Evolutionary conservation across 2,329 filamentous ascomycete species (phyloP).

Genomic region (Stagonosporopsis tanaceti): DNA sequence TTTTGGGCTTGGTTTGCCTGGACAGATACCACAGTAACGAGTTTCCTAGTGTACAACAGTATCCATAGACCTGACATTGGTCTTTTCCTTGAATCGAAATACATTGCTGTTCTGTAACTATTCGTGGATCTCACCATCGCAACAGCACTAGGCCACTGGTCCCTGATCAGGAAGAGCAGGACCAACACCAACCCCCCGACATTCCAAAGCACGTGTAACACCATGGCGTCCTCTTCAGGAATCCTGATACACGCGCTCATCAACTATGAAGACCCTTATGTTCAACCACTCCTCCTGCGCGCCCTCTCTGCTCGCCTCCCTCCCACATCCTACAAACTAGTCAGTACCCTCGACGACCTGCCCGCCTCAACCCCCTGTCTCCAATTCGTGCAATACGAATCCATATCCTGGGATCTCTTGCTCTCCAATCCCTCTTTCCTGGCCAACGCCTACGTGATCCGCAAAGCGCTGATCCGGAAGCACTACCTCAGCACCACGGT

Average conservation of each 20-base stretch:
- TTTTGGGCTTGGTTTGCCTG: constrained; percentile 19
- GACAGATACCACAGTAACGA: constrained; percentile 25
- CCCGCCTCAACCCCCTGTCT: constrained; percentile 64
- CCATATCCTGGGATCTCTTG: constrained; percentile 82
- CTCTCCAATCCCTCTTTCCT: constrained; percentile 69
- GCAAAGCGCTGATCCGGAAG: constrained; percentile 95
- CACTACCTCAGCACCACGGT: constrained; percentile 89
- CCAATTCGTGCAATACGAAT: constrained; percentile 87
- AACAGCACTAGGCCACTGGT: background rate
- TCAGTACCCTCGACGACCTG: constrained; percentile 60
- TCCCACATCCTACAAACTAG: constrained; percentile 61
- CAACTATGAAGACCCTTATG: constrained; percentile 86
- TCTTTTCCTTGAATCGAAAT: constrained; percentile 13
- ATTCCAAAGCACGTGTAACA: background rate
- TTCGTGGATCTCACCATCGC: background rate
- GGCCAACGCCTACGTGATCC: constrained; percentile 91
- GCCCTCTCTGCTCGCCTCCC: constrained; percentile 73
- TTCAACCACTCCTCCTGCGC: constrained; percentile 81
- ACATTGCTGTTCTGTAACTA: background rate
- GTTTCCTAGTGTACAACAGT: constrained; percentile 25
- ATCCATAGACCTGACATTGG: constrained; percentile 16
- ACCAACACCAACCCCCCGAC: background rate
- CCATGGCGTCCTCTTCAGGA: constrained; percentile 21
- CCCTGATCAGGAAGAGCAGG: constrained; percentile 1
- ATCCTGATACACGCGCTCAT: constrained; percentile 71